Conservation (phyloP, 495 filamentous ascomycete genomes). For the Bacidia rubella region DNA sequence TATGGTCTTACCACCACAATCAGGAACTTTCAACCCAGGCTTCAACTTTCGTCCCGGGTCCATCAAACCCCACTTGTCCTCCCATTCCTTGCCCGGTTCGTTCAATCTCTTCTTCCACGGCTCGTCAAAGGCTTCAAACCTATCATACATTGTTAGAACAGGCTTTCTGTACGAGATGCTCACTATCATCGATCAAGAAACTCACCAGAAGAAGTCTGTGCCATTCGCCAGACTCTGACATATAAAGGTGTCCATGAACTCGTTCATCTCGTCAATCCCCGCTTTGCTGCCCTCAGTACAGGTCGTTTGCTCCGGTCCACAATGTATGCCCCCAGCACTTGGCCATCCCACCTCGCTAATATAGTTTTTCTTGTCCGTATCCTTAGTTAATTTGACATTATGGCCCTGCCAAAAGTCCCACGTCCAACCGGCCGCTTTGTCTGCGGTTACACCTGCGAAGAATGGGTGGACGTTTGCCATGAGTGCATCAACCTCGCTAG, state of each 20-base stretch:
- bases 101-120: slow-evolving; percentile 65
- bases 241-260: slow-evolving; percentile 74
- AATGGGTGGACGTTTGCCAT: slow-evolving; percentile 98
- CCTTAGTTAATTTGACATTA: slow-evolving; percentile 44
- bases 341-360: slow-evolving; percentile 94
- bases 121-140: slow-evolving; percentile 21
- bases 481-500: slow-evolving; percentile 60
- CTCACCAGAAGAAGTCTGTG: slow-evolving; percentile 87
- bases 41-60: slow-evolving; percentile 79
- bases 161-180: background rate
- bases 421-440: slow-evolving; percentile 68
- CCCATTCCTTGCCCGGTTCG: slow-evolving; percentile 59
- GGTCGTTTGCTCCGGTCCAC: slow-evolving; percentile 45
- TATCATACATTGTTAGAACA: background rate
- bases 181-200: slow-evolving; percentile 1
- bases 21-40: slow-evolving; percentile 69
- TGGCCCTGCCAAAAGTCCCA: slow-evolving; percentile 61
- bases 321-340: slow-evolving; percentile 66
- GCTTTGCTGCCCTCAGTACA: slow-evolving; percentile 51
- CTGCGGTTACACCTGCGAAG: slow-evolving; percentile 66
- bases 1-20: slow-evolving; percentile 67
- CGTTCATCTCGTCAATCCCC: slow-evolving; percentile 72
- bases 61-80: slow-evolving; percentile 93
- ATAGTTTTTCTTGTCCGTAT: slow-evolving; percentile 47
- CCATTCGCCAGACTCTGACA: slow-evolving; percentile 65